These are phyloP conservation scores for Pichia kluyveri DNA, from an alignment of 805 yeast species.

Conservation along the genomic window DNA sequence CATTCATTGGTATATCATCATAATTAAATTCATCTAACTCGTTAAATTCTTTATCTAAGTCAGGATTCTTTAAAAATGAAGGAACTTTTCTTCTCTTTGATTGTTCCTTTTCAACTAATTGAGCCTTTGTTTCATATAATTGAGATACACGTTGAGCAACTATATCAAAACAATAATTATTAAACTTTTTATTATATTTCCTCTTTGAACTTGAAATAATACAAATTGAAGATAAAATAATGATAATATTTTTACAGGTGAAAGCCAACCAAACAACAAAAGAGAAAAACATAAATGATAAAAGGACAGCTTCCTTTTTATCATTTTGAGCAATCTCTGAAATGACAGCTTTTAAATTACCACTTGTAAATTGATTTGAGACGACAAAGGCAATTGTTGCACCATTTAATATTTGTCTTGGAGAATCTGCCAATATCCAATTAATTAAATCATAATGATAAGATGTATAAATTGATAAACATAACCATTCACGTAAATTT, in stretches of 20 bases:
- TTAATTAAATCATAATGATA: constrained; percentile 50
- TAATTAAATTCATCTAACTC: not conserved
- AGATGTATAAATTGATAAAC: constrained; percentile 57
- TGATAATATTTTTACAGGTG: constrained; percentile 22
- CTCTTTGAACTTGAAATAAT: constrained; percentile 11
- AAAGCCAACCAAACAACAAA: constrained; percentile 66
- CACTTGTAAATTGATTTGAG: constrained; percentile 31
- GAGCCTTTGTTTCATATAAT: constrained; percentile 17
- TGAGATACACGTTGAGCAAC: constrained; percentile 22
- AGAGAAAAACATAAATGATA: constrained; percentile 70
- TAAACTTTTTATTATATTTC: constrained; percentile 9
- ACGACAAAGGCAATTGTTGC: constrained; percentile 52
- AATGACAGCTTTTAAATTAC: constrained; percentile 37
- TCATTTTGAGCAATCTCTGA: constrained; percentile 51
- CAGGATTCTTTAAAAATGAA: constrained; percentile 5
- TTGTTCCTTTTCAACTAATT: constrained; percentile 13
- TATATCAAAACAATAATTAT: constrained; percentile 16
- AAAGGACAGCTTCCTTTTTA: constrained; percentile 56
- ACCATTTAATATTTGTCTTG: constrained; percentile 80
- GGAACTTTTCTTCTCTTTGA: constrained; percentile 15
- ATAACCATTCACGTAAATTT: constrained; percentile 56
- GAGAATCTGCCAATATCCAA: constrained; percentile 70
- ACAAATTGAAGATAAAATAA: constrained; percentile 16
- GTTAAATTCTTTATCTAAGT: not conserved
- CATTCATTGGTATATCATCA: not conserved